Evolutionary conservation across 345 rosid species (phyloP), one percentile per base, ranked within the genome.

Genomic region (Dovyalis caffra): DNA sequence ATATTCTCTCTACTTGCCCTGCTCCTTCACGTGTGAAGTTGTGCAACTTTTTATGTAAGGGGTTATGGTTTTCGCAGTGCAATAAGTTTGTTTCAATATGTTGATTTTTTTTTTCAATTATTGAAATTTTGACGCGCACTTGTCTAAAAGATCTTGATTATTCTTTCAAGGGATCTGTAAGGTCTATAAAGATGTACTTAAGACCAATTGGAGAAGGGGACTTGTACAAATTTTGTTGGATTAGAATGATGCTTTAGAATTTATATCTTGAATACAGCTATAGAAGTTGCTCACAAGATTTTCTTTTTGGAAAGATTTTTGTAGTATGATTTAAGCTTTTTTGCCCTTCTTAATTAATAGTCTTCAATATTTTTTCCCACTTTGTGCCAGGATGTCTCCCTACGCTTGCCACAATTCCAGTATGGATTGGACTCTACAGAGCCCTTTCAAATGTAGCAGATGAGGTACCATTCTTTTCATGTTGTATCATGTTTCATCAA

Each of bases 401-500:
- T 53, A 95, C 99, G 5, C 97, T 95, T 80, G 98, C 94, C 16
- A 95, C 99, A 2, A 93, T 95, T 79, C 99, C 98, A 3, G 95
- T 93, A 34, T 95, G 99, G 98, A 91, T 95, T 79, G 99, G 99
- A 62, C 85, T 95, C 26, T 95, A 95, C 78, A 89, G 99, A 85
- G 99, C 99, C 78, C 95, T 95, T 79, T 95, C 98, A 37, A 92
- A 95, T 76, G 99, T 95, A 64, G 99, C 98, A 1, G 84, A 93
- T 70, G 98, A 95, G 96, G 99, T 95, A 78, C 9, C 26, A 8
- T 70, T 33, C 68, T 18, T 15, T 60, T 64, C 34, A 16, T 47
- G 15, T 61, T 33, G 18, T 73, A 4, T 67, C 64, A 16, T 20
- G n/a, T n/a, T 20, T 49, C 56, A 1, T 49, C 23, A 49, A 49